These are phyloP conservation scores for Pyrenula massariospora DNA, from an alignment of 495 filamentous ascomycete species.

Conservation along the genomic window DNA sequence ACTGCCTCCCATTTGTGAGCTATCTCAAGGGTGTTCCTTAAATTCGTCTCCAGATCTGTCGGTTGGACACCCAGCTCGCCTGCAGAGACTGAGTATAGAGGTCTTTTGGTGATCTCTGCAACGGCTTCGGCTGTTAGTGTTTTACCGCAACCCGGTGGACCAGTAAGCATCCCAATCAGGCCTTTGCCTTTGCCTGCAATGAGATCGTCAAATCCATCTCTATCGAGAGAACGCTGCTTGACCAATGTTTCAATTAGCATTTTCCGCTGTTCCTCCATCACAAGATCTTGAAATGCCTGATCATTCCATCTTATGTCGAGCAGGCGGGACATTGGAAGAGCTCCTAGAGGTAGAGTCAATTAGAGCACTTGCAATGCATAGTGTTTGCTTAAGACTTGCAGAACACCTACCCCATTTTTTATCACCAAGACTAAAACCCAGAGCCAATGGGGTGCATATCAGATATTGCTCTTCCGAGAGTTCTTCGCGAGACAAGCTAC, in stretches of 20 bases:
- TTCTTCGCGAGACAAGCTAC: too few species aligned
- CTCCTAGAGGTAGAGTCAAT: too few species aligned
- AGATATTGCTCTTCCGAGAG: too few species aligned
- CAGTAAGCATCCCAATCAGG: conserved; percentile 45
- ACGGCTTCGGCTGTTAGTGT: conserved; percentile 41
- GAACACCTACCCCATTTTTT: too few species aligned
- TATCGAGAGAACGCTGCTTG: conserved; percentile 3
- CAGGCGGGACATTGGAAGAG: too few species aligned
- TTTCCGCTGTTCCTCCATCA: conserved; percentile 4
- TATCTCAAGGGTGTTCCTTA: too few species aligned
- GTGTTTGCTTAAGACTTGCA: too few species aligned
- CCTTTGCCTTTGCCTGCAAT: conserved; percentile 46
- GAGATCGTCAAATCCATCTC: conserved; percentile 17
- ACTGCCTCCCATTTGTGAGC: too few species aligned
- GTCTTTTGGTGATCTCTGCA: conserved; percentile 16
- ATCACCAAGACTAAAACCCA: too few species aligned
- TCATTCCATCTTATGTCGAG: conserved; percentile 8
- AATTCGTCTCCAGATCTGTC: too few species aligned
- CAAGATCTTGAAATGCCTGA: conserved; percentile 5
- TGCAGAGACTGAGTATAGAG: conserved; percentile 19
- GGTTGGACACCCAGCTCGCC: conserved; percentile 32
- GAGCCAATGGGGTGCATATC: too few species aligned
- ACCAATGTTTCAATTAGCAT: conserved; percentile 9
- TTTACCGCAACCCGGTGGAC: conserved; percentile 46
- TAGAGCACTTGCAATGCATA: too few species aligned